These are phyloP conservation scores for Candida tropicalis DNA, from an alignment of 1,139 yeast species.

Conservation along the genomic window DNA sequence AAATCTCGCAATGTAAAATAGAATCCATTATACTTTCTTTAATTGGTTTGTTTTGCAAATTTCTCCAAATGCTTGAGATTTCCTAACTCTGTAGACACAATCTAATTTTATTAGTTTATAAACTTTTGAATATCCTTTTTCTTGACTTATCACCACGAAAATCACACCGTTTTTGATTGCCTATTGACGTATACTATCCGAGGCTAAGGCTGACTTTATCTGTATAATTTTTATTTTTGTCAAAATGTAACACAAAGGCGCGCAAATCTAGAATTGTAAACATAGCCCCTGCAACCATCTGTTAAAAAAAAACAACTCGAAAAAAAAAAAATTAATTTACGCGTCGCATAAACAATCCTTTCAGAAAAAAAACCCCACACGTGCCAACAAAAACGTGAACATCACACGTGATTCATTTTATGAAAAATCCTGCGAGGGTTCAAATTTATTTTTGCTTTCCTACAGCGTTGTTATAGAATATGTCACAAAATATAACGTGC, in stretches of 20 bases:
- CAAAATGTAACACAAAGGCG: slow-evolving; percentile 1
- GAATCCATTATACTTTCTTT: too few relatives aligned
- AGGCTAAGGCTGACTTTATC: not conserved
- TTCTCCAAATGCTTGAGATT: too few relatives aligned
- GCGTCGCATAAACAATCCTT: not conserved
- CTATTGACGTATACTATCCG: not conserved
- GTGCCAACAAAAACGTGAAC: too few relatives aligned
- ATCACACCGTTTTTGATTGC: not conserved
- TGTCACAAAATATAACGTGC: too few relatives aligned
- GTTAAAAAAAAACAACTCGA: not conserved
- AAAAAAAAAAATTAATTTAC: not conserved
- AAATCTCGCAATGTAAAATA: too few relatives aligned
- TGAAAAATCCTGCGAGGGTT: too few relatives aligned
- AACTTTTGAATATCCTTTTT: too few relatives aligned
- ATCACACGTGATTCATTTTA: too few relatives aligned
- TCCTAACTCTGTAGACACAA: too few relatives aligned
- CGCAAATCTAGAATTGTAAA: slow-evolving; percentile 4
- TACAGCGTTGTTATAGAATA: too few relatives aligned
- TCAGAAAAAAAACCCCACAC: not conserved
- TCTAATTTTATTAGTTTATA: not conserved
- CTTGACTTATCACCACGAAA: not conserved
- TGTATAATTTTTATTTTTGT: not conserved
- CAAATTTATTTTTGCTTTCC: too few relatives aligned
- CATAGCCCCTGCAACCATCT: slow-evolving; percentile 1
- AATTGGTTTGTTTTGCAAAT: too few relatives aligned